Base-by-base conservation (phyloP, 768 basidiomycete species). In the Amanita pallidorosea region DNA sequence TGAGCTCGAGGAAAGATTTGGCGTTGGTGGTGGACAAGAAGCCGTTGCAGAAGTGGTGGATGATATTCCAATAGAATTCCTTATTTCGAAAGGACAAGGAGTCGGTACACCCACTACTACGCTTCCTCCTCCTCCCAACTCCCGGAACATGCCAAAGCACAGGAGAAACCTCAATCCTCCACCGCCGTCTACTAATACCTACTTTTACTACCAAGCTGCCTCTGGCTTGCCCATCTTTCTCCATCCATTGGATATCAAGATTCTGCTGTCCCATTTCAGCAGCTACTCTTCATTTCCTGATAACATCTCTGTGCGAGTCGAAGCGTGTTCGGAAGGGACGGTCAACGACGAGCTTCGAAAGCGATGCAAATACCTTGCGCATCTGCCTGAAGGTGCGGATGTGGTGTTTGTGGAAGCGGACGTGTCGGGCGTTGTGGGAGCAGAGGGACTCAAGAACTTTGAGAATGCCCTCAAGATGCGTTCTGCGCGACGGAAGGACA, bases 191-290 rank as follows among this genome's bases (percentile, higher is more conserved):
- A 86, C 88, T 13, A 85, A 89, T 8, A 85, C 90, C 7, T 99
- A 95, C 68, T 93, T 87, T 63, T 99, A 87, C 67, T 99, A 98
- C 64, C 96, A 98, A 64, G 87, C 92, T 15, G 81, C 90, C 0
- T 88, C 89, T 1, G 96, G 96, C 11, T 73, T 88, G 51, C 87
- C 91, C 8, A 75, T 96, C 57, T 99, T 88, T 72, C 79, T 99
- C 9, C 92, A 96, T 60, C 95, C 95, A 2, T 76, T 99, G 27
- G 95, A 99, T 63, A 97, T 96, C 67, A 86, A 83, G 67, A 91
- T 96, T 54, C 74, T 99, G 22, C 72, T 93, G 38, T 77, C 89
- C 11, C 85, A 94, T 62, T 97, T 83, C 66, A 74, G 75, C 60
- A 74, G 73, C 55, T 97, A 97, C 59, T 68, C 83, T 1, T 75